These are phyloP conservation scores for Alternaria dauci DNA, from an alignment of 2,329 filamentous ascomycete genomes.

Conservation along the genomic window DNA sequence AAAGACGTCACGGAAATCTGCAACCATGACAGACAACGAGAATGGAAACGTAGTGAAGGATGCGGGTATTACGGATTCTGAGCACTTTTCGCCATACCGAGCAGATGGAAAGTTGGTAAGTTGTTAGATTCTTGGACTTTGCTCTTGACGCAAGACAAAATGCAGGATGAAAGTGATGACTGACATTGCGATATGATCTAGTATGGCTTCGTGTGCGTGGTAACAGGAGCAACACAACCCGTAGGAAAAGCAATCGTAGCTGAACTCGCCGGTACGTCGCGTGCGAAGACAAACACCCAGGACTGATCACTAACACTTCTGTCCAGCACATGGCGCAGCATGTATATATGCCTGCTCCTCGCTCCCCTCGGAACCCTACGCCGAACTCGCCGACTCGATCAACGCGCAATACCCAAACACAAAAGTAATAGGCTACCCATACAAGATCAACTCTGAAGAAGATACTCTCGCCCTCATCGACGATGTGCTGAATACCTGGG, in stretches of 20 bases:
- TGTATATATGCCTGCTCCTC: conserved; percentile 68
- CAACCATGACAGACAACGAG: conserved; percentile 13
- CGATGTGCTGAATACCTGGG: conserved; percentile 68
- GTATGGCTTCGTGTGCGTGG: conserved; percentile 72
- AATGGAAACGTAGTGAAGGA: not conserved
- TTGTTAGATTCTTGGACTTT: conserved; percentile 4
- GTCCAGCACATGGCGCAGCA: conserved; percentile 67
- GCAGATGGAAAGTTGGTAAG: conserved; percentile 65
- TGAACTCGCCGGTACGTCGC: conserved; percentile 64
- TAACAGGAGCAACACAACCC: conserved; percentile 68
- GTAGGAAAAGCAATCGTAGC: conserved; percentile 67
- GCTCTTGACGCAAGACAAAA: not conserved
- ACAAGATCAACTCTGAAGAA: conserved; percentile 66
- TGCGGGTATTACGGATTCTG: conserved; percentile 41
- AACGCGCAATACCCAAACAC: conserved; percentile 60
- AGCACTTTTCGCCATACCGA: conserved; percentile 66
- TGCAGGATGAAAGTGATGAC: not conserved
- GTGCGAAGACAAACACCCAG: not conserved
- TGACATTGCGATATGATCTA: conserved; percentile 31
- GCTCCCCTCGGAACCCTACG: conserved; percentile 53
- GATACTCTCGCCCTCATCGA: conserved; percentile 69
- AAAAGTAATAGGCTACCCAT: conserved; percentile 69
- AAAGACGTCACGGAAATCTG: not conserved
- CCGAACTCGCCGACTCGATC: conserved; percentile 53
- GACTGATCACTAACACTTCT: not conserved